Conservation (phyloP, 75 land plant species). For the Chamaecyparis obtusa region DNA sequence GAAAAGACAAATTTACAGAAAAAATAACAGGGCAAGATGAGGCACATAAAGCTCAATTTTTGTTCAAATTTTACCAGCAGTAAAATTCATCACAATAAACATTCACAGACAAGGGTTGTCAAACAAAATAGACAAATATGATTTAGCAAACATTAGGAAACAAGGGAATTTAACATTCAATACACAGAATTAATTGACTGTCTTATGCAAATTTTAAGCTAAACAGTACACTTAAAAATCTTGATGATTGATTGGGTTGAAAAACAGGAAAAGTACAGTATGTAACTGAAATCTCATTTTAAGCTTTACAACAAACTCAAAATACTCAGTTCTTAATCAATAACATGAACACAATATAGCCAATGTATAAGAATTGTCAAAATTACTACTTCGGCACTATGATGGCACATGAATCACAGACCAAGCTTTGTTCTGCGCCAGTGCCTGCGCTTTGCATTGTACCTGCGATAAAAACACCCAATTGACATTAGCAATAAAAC, state of each 20-base stretch:
- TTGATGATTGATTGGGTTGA: not conserved
- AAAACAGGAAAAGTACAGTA: not conserved
- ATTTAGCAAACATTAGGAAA: no score
- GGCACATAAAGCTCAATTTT: no score
- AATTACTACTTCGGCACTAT: not conserved
- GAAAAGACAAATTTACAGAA: no score
- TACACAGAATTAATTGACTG: no score
- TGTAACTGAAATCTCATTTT: not conserved
- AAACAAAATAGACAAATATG: no score
- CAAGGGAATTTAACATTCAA: no score
- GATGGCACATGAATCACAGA: constrained; percentile 16
- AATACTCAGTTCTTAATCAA: not conserved
- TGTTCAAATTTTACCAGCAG: no score
- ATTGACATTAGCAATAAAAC: not conserved
- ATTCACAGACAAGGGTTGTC: no score
- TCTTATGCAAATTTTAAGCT: no score
- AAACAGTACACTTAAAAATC: no score
- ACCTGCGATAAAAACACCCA: constrained; percentile 30
- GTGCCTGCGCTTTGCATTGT: constrained; percentile 88
- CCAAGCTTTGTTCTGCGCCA: constrained; percentile 87
- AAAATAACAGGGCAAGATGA: no score
- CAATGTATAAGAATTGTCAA: not conserved
- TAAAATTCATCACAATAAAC: no score
- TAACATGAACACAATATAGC: not conserved
- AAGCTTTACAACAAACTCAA: not conserved